Evolutionary conservation across 2,329 filamentous ascomycete genomes (phyloP).

Genomic region (Pestalotiopsis sp.): DNA sequence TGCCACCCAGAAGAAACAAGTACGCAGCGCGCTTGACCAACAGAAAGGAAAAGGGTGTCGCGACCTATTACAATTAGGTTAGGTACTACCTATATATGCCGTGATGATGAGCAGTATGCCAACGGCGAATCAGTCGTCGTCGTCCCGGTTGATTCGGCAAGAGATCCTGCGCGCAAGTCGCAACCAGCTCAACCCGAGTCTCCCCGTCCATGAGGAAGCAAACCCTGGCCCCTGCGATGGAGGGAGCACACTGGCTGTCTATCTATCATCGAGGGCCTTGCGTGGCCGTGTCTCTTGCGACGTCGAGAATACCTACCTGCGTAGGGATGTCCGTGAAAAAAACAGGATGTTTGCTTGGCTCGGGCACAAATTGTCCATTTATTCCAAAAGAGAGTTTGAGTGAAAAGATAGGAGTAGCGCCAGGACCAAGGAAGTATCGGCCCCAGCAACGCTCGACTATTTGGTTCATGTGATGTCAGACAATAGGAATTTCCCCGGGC

Average conservation of each 20-base stretch:
- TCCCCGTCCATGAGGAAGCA: no score
- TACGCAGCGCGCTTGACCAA: neutral
- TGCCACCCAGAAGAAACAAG: constrained; percentile 3
- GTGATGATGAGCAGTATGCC: neutral
- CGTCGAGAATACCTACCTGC: no score
- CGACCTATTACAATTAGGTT: neutral
- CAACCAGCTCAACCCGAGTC: neutral
- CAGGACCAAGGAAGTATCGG: constrained; percentile 9
- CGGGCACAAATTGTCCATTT: neutral
- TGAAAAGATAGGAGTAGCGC: constrained; percentile 9
- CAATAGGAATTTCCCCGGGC: neutral
- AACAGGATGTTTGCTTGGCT: no score
- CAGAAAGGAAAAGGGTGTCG: neutral
- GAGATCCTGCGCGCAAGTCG: neutral
- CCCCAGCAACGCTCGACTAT: neutral
- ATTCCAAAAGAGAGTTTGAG: neutral
- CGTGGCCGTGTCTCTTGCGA: no score
- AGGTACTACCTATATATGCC: neutral
- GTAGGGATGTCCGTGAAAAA: no score
- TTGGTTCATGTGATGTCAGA: constrained; percentile 11
- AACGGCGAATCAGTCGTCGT: neutral
- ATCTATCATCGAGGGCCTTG: no score
- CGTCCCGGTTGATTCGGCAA: neutral
- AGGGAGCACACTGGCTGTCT: no score
- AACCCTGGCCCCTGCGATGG: no score